Conservation (phyloP, 2,329 filamentous ascomycete genomes). For the Periconia sp. region DNA sequence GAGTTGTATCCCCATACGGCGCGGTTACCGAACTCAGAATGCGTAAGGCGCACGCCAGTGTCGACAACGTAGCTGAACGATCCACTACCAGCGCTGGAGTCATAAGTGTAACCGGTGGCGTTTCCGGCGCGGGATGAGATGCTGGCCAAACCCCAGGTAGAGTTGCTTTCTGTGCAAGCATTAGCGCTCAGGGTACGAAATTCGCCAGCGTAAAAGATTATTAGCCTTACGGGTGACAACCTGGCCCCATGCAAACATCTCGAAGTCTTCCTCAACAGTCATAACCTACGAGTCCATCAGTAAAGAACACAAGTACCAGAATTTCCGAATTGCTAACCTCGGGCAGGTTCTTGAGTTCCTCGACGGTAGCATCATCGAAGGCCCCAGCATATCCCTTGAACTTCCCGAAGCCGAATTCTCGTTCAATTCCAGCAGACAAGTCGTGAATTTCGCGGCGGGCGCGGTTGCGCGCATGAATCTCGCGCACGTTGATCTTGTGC, state of each 20-base stretch:
- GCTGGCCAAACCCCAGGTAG: conserved; percentile 31
- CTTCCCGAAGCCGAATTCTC: conserved; percentile 28
- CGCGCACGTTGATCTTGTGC: conserved; percentile 29
- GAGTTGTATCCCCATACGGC: conserved; percentile 34
- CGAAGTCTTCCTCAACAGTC: conserved; percentile 27
- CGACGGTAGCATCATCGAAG: conserved; percentile 32
- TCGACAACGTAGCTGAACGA: conserved; percentile 60
- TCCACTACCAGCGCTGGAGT: conserved; percentile 23
- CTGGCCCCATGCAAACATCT: conserved; percentile 23
- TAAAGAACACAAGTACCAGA: background rate
- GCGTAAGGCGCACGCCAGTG: conserved; percentile 61
- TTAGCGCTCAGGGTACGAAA: conserved; percentile 1
- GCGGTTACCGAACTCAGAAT: conserved; percentile 44
- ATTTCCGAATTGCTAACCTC: conserved; percentile 18
- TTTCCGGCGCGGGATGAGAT: conserved; percentile 28
- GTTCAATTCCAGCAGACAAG: conserved; percentile 24
- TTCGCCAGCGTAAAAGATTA: background rate
- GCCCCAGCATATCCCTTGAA: conserved; percentile 37
- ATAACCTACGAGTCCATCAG: conserved; percentile 17
- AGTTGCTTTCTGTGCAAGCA: conserved; percentile 11
- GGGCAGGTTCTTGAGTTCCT: conserved; percentile 28
- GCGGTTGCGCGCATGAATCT: conserved; percentile 33
- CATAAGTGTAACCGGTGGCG: conserved; percentile 29
- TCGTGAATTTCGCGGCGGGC: conserved; percentile 16
- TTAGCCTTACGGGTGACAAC: conserved; percentile 20